A percentile compares a stretch with the other conserved stretches of the same genome.
These are phyloP conservation scores for Neurospora hispaniola DNA, from an alignment of 495 filamentous ascomycete species.

Conservation along the genomic window DNA sequence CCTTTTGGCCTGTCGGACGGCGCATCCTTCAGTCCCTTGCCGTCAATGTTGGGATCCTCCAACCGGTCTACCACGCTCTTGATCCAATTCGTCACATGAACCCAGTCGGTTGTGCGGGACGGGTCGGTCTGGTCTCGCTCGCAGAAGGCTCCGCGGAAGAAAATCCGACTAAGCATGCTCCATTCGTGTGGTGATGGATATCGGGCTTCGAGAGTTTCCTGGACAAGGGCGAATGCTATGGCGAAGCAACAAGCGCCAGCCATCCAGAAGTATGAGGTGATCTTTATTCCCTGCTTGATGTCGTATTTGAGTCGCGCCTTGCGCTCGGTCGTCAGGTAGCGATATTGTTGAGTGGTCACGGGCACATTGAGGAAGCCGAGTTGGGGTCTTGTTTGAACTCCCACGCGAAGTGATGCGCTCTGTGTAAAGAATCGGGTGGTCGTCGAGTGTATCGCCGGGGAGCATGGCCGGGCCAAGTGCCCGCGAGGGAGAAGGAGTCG, in stretches of 20 bases:
- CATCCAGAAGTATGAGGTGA: slow-evolving; percentile 44
- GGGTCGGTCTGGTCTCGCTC: slow-evolving; percentile 44
- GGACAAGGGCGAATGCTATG: slow-evolving; percentile 46
- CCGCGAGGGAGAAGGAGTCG: slow-evolving; percentile 16
- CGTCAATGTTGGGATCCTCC: slow-evolving; percentile 56
- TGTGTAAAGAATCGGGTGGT: slow-evolving; percentile 17
- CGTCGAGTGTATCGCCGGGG: background rate
- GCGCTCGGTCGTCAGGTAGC: slow-evolving; percentile 67
- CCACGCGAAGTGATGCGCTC: slow-evolving; percentile 11
- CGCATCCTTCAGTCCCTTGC: slow-evolving; percentile 45
- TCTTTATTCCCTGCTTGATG: slow-evolving; percentile 49
- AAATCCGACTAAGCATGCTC: slow-evolving; percentile 50
- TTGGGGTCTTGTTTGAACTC: slow-evolving; percentile 49
- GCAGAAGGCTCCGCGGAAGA: slow-evolving; percentile 48
- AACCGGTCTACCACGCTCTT: slow-evolving; percentile 46
- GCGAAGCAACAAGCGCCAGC: slow-evolving; percentile 42
- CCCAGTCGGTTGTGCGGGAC: slow-evolving; percentile 50
- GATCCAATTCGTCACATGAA: slow-evolving; percentile 43
- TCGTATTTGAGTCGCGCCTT: slow-evolving; percentile 57
- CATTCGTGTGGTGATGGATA: slow-evolving; percentile 71
- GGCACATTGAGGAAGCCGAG: slow-evolving; percentile 59
- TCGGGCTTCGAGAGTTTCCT: slow-evolving; percentile 59
- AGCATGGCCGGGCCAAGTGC: slow-evolving; percentile 1
- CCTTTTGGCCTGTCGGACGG: slow-evolving; percentile 14
- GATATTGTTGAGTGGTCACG: slow-evolving; percentile 33